A percentile compares a stretch with the other conserved stretches of the same genome.
Evolutionary conservation across 352 stramenopile genomes (phyloP).

Genomic region (Globisporangium okanoganense): DNA sequence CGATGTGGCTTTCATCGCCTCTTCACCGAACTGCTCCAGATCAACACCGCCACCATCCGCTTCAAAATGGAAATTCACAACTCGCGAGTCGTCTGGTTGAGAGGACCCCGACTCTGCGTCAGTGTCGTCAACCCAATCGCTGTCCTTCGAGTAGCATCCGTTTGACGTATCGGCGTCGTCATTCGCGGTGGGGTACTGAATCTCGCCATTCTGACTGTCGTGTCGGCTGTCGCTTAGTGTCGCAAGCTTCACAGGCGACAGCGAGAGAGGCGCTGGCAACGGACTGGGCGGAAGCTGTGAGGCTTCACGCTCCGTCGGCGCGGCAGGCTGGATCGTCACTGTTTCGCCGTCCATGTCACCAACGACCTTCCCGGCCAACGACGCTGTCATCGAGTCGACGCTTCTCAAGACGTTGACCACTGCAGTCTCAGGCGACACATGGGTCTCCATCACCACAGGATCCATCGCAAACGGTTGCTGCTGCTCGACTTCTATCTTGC

Average conservation of each 20-base stretch:
- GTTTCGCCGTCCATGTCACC: neutral
- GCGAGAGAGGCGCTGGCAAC: neutral
- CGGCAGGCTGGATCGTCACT: neutral
- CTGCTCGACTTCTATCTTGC: conserved; percentile 1
- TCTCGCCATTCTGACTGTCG: neutral
- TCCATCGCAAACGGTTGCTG: neutral
- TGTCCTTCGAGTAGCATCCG: neutral
- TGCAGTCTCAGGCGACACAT: neutral
- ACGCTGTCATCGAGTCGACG: neutral
- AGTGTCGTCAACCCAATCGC: neutral
- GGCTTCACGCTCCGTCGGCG: conserved; percentile 4
- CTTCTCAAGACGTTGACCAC: neutral
- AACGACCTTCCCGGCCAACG: neutral
- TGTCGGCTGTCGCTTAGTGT: neutral
- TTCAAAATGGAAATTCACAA: conserved; percentile 1
- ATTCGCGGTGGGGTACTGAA: neutral
- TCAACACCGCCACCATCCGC: neutral
- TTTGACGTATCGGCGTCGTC: neutral
- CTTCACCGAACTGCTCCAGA: neutral
- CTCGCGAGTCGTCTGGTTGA: neutral
- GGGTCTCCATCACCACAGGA: neutral
- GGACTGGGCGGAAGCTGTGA: neutral
- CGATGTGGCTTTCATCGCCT: neutral
- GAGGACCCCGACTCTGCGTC: conserved; percentile 3
- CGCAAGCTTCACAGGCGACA: neutral